Evolutionary conservation across 1,139 yeast species (phyloP).

Genomic region (Citeromyces hawaiiensis): DNA sequence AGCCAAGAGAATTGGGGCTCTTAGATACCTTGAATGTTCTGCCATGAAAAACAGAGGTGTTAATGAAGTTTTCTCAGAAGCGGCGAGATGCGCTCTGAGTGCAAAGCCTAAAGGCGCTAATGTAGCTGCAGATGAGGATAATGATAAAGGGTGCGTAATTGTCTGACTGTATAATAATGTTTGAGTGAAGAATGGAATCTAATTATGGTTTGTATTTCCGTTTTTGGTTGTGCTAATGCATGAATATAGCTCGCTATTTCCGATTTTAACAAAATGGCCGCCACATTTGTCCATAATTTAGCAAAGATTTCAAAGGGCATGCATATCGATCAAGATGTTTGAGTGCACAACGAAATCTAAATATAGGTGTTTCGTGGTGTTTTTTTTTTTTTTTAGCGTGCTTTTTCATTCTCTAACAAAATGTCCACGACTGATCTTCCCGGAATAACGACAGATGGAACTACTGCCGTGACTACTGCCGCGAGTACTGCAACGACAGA

Average conservation of each 20-base stretch:
- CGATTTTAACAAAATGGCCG: no score
- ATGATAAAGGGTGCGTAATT: slow-evolving; percentile 7
- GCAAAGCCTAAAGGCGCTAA: slow-evolving; percentile 76
- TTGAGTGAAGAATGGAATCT: not conserved
- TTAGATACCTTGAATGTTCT: slow-evolving; percentile 82
- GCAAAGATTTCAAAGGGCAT: no score
- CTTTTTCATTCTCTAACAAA: not conserved
- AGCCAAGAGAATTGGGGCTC: slow-evolving; percentile 77
- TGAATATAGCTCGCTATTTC: no score
- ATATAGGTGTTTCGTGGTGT: not conserved
- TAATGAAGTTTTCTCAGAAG: slow-evolving; percentile 93
- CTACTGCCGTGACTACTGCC: slow-evolving; percentile 5
- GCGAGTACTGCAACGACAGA: not conserved
- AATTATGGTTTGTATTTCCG: not conserved
- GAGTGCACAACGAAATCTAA: no score
- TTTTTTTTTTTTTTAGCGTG: not conserved
- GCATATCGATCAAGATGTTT: no score
- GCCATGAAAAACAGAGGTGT: slow-evolving; percentile 93
- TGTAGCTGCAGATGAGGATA: slow-evolving; percentile 30
- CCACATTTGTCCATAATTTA: no score
- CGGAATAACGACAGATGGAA: not conserved
- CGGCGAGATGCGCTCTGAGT: slow-evolving; percentile 89
- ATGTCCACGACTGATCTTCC: not conserved
- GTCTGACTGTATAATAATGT: not conserved
- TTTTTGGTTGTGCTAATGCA: no score